Base-by-base conservation (phyloP, 2,329 filamentous ascomycete genomes). In the Huntiella moniliformis region DNA sequence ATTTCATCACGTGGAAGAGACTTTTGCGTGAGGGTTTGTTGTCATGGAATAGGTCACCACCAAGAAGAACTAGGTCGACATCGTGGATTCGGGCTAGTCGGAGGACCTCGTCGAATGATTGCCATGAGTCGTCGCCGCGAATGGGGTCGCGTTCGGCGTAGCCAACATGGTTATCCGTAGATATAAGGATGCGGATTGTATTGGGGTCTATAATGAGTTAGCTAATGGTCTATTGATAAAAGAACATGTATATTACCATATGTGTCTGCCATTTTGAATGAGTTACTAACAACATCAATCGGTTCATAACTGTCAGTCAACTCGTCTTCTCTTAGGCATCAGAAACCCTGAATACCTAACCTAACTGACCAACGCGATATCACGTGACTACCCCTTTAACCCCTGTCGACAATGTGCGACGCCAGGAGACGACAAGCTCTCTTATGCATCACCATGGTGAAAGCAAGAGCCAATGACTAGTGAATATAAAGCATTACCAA, bases 91-190 rank as follows among this genome's bases (percentile, higher is more conserved):
- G 83, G 15, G 88, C 91, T 37, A 96, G 64, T 52, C 77, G 80
- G 81, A 98, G 85, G 51, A 95, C 77, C 62, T 98, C 91, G 59
- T 98, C 82, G 64, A 98, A 98, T 3, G 81, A 85, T 58, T 78
- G 81, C 87, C 88, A 96, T 63, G 86, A 95, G 61, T 98, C 91
- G 59, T 96, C 84, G 53, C 87, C 88, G n/a, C 91, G 84, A 50
- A 91, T 82, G 1, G 84, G 75, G 60, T 98, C 87, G 55, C 87
- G 79, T 63, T 98, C 91, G 57, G 85, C 83, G 62, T 86, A 96
- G 44, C 91, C 91, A 50, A 98, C 91, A 80, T 98, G 91, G 55
- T 92, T 96, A 60, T 98, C 91, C 12, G 88, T 96, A 35, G 91
- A 80, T 50, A 98, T 73, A 34, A 98, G 77, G 53, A 98, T 91